Conservation (phyloP, 2,329 filamentous ascomycete genomes). For the Aspergillus cejpii region DNA sequence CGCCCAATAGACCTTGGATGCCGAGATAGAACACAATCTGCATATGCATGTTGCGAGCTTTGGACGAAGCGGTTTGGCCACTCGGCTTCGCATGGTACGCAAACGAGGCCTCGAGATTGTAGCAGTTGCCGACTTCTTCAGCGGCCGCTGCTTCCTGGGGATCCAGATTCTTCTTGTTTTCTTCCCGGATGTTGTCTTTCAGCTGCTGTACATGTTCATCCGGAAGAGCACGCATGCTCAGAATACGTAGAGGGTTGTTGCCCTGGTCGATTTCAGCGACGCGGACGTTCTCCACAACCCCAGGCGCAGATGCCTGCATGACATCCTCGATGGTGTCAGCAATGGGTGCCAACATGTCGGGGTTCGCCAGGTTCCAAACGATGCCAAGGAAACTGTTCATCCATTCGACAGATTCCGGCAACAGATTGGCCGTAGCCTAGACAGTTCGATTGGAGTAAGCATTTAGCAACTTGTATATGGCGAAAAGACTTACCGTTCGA, state of each 20-base stretch:
- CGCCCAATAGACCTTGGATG: conserved; percentile 78
- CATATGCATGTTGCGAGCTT: conserved; percentile 95
- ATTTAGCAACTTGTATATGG: neutral
- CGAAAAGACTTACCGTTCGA: conserved; percentile 53
- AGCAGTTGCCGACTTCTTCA: conserved; percentile 84
- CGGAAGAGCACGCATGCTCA: conserved; percentile 79
- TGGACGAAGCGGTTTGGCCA: conserved; percentile 62
- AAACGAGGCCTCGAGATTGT: conserved; percentile 85
- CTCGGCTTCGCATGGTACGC: conserved; percentile 84
- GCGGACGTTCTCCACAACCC: conserved; percentile 86
- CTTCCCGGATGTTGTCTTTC: conserved; percentile 70
- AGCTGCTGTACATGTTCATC: conserved; percentile 74
- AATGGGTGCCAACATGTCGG: conserved; percentile 85
- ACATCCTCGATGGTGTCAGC: conserved; percentile 94
- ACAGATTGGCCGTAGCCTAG: conserved; percentile 72
- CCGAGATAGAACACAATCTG: conserved; percentile 91
- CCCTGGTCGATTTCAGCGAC: conserved; percentile 94
- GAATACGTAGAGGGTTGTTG: conserved; percentile 77
- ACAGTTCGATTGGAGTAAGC: neutral
- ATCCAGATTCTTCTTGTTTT: conserved; percentile 75
- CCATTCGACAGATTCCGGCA: conserved; percentile 93
- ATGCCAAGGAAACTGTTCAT: conserved; percentile 83
- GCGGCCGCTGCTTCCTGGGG: conserved; percentile 80
- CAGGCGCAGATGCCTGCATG: conserved; percentile 91
- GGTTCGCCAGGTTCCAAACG: conserved; percentile 86